phyloP scores from a whole-genome alignment of 192 early-diverging fungal genomes.

The Podila verticillata region DNA sequence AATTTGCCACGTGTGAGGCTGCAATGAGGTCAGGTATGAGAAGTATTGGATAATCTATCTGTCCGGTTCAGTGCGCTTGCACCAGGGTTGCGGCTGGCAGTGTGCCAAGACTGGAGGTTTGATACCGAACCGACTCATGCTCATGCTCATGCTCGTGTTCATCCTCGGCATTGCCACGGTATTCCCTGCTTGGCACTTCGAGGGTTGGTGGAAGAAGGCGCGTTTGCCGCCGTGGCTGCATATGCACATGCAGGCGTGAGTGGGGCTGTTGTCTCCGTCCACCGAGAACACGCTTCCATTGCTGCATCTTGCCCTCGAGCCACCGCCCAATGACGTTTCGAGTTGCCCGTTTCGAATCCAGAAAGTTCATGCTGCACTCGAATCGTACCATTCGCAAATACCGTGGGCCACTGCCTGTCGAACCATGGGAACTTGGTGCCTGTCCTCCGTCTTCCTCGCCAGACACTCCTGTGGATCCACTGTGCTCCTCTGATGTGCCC shows the following conservation, averaged over 20 bases:
- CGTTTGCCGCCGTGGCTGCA: not conserved
- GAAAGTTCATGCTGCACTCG: slow-evolving; percentile 53
- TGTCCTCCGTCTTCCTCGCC: too few relatives aligned
- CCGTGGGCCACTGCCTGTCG: slow-evolving; percentile 14
- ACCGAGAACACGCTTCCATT: slow-evolving; percentile 33
- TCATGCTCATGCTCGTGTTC: slow-evolving; percentile 5
- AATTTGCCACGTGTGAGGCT: not conserved
- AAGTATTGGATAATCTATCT: too few relatives aligned
- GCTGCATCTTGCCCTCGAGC: slow-evolving; percentile 45
- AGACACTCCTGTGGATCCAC: too few relatives aligned
- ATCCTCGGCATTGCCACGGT: not conserved
- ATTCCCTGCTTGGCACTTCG: not conserved
- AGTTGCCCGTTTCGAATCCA: slow-evolving; percentile 42
- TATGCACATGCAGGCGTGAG: not conserved
- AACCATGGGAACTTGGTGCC: not conserved
- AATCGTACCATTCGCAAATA: slow-evolving; percentile 21
- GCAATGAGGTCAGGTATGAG: too few relatives aligned
- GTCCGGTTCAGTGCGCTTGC: not conserved
- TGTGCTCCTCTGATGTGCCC: not conserved
- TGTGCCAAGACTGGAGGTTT: not conserved
- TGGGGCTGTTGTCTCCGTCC: slow-evolving; percentile 1
- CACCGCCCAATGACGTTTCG: slow-evolving; percentile 41
- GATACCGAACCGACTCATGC: not conserved
- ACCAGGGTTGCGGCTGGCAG: not conserved
- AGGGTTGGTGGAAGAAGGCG: not conserved